phyloP scores from a whole-genome alignment of 495 filamentous ascomycete species.

The Lichenothelia convexa region DNA sequence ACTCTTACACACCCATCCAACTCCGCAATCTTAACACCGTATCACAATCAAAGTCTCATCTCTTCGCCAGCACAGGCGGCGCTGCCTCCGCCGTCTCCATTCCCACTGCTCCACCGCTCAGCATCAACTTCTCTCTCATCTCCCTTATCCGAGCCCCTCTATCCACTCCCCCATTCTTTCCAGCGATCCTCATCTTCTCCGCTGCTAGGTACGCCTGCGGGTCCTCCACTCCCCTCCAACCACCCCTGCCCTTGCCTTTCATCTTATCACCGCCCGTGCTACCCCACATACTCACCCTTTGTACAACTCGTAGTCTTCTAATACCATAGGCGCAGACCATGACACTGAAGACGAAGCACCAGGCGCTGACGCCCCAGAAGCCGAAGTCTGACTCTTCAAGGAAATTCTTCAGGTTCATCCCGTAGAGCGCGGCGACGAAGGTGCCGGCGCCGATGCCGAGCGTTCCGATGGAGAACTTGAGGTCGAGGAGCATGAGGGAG shows the following conservation, averaged over 20 bases:
- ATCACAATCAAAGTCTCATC: too few species aligned
- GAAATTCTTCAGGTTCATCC: constrained; percentile 98
- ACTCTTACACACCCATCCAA: too few species aligned
- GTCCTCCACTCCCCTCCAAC: constrained; percentile 3
- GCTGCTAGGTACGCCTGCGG: neutral
- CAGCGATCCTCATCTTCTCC: neutral
- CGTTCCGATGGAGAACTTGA: constrained; percentile 91
- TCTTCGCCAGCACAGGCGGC: too few species aligned
- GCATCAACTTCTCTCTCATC: neutral
- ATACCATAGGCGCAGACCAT: constrained; percentile 67
- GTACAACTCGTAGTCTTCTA: constrained; percentile 63
- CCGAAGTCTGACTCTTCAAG: constrained; percentile 90
- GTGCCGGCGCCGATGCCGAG: constrained; percentile 82
- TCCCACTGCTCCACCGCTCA: too few species aligned
- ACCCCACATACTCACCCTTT: constrained; percentile 73
- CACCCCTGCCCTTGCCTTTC: constrained; percentile 1
- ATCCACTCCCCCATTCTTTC: neutral
- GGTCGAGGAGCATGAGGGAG: constrained; percentile 90
- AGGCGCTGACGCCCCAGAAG: constrained; percentile 53
- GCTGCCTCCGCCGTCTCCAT: too few species aligned
- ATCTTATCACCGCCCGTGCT: constrained; percentile 1
- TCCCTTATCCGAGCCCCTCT: neutral
- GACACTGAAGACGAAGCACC: constrained; percentile 53
- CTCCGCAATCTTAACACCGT: too few species aligned
- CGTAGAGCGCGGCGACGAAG: constrained; percentile 90